Evolutionary conservation across 805 yeast species (phyloP), one percentile per base, ranked within the genome.

Genomic region (Yarrowia sp.): DNA sequence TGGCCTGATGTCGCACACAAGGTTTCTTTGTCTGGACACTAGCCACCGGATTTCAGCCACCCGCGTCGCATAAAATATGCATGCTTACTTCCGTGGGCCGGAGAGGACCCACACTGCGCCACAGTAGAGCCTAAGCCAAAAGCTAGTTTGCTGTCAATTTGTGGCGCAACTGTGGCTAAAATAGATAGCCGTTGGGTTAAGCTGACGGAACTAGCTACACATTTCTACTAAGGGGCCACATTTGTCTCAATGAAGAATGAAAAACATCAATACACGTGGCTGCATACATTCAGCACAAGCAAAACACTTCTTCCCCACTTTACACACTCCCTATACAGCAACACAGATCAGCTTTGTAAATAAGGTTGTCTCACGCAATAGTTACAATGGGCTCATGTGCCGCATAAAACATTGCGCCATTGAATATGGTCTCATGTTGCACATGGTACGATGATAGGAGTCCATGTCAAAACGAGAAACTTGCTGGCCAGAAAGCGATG

Each of bases 11-110:
- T 35, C 40, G 46, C 44, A 24, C 35, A n/a, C 19, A 16, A 16
- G 17, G n/a, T 54, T 54, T 38, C 46, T 54, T 54, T 36, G 44
- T 38, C 17, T 38, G 14, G 14, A 5, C 61, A 54, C 61, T 54
- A 54, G 61, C 61, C 61, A 54, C 61, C 43, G 32, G 35, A 26
- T 54, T 54, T 30, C 46, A 54, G 46, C 46, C 61, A 54, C 46
- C 46, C 44, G 35, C 26, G 11, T 3, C 14, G 46, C 61, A 17
- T 24, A 2, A 4, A 7, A 14, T 3, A 11, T 6, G 61, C 61
- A 54, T 35, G 61, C 61, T 54, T 26, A 26, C 46, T 24, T 54
- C 46, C 61, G 46, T 26, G 46, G 46, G 5, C 61, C 44, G 46
- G 26, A 26, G 11, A 9, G 22, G 46, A 17, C 35, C 61, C 46